Percentiles rank a stretch among this genome's conserved stretches.
Evolutionary conservation across 768 basidiomycete genomes (phyloP).

Genomic region (Goffeauzyma gilvescens): DNA sequence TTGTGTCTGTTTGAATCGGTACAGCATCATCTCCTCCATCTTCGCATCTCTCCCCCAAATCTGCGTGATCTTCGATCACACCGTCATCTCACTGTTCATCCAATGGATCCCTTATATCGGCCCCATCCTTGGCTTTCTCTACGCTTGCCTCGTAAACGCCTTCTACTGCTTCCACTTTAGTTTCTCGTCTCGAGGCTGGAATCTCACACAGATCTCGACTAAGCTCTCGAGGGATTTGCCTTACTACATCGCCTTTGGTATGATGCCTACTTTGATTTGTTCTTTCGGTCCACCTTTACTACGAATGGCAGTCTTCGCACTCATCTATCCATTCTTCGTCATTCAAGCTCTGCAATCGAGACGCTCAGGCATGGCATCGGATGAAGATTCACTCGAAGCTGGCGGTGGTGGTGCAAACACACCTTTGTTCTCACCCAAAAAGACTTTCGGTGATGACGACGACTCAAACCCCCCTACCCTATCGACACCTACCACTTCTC

Average conservation of each 20-base stretch:
- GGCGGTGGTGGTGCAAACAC: too few relatives aligned
- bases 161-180: conserved; percentile 28
- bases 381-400: too few relatives aligned
- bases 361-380: too few relatives aligned
- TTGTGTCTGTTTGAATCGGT: too few relatives aligned
- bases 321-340: conserved; percentile 29
- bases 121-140: conserved; percentile 13
- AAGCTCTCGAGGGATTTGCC: conserved; percentile 24
- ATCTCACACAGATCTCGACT: conserved; percentile 3
- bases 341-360: conserved; percentile 27
- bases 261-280: conserved; percentile 20
- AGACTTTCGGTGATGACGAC: too few relatives aligned
- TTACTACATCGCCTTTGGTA: conserved; percentile 30
- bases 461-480: too few relatives aligned
- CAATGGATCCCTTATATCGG: conserved; percentile 20
- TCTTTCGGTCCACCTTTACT: conserved; percentile 24
- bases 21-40: conserved; percentile 10
- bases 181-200: conserved; percentile 7
- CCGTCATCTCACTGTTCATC: conserved; percentile 24
- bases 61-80: conserved; percentile 26
- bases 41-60: conserved; percentile 14
- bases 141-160: conserved; percentile 26
- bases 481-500: too few relatives aligned
- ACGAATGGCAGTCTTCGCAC: conserved; percentile 27
- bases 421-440: too few relatives aligned